Percentiles rank a stretch among this genome's conserved stretches.
phyloP scores from a whole-genome alignment of 441 rosid species.

The Aquilaria agallochum region DNA sequence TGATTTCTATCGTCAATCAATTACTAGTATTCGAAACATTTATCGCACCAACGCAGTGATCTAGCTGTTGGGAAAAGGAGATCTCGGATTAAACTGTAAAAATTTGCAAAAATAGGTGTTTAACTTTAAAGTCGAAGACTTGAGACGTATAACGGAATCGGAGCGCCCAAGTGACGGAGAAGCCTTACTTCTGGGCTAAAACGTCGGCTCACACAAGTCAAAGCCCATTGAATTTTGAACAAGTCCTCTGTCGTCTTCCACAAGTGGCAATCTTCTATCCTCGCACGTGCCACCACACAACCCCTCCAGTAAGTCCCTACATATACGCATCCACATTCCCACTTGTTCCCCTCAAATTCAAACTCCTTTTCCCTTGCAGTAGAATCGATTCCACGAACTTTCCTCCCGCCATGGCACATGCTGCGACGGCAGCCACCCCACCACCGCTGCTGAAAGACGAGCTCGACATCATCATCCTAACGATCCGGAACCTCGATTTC shows the following conservation, averaged over 20 bases:
- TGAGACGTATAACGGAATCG: no score
- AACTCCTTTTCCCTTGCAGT: background rate
- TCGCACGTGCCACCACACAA: constrained; percentile 17
- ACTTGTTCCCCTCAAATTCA: constrained; percentile 15
- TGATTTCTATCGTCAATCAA: no score
- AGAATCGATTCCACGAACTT: background rate
- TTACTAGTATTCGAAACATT: no score
- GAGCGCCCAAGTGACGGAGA: no score
- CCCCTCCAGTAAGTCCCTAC: background rate
- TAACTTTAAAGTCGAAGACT: no score
- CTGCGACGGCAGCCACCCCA: constrained; percentile 35
- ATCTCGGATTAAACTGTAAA: no score
- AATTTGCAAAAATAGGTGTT: no score
- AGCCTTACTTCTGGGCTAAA: no score
- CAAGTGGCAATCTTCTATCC: constrained; percentile 11
- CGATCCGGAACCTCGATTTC: constrained; percentile 88
- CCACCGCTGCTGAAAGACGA: constrained; percentile 62
- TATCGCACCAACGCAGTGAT: no score
- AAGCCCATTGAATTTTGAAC: background rate
- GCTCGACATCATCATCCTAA: constrained; percentile 87
- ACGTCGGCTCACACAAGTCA: no score
- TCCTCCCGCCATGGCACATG: constrained; percentile 46
- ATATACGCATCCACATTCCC: constrained; percentile 1
- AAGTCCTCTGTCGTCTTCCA: constrained; percentile 4
- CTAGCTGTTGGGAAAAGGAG: no score